Conservation (phyloP, 257 asterid species). For the Osmanthus fragrans region DNA sequence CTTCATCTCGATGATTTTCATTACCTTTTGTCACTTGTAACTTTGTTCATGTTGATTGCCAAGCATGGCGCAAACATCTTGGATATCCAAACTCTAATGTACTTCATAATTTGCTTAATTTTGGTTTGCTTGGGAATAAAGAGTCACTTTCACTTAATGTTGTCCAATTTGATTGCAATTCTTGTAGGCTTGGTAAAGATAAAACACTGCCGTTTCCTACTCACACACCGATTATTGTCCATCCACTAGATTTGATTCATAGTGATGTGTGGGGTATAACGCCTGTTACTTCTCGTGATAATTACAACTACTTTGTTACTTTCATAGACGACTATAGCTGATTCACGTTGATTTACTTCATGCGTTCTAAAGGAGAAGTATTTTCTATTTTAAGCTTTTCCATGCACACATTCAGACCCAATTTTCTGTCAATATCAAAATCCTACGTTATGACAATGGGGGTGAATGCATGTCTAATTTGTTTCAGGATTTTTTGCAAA, state of each 20-base stretch:
- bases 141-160: not conserved
- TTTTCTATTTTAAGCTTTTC: too few species aligned
- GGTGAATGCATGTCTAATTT: too few species aligned
- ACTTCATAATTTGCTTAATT: too few species aligned
- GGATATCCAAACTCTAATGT: not conserved
- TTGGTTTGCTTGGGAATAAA: not conserved
- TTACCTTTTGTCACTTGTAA: not conserved
- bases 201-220: not conserved
- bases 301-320: too few species aligned
- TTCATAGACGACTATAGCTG: too few species aligned
- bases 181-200: not conserved
- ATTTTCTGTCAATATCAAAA: too few species aligned
- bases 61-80: not conserved
- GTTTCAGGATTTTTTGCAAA: too few species aligned
- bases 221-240: not conserved
- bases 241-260: not conserved
- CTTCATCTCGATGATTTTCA: not conserved
- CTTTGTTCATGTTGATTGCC: not conserved
- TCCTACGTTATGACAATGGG: too few species aligned
- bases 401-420: too few species aligned
- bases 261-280: not conserved
- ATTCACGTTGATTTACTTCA: too few species aligned
- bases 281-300: too few species aligned
- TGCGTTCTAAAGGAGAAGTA: too few species aligned
- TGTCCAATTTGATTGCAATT: not conserved